These are phyloP conservation scores for Ceratobasidium sp. DNA, from an alignment of 1,284 basidiomycete genomes.

Conservation along the genomic window DNA sequence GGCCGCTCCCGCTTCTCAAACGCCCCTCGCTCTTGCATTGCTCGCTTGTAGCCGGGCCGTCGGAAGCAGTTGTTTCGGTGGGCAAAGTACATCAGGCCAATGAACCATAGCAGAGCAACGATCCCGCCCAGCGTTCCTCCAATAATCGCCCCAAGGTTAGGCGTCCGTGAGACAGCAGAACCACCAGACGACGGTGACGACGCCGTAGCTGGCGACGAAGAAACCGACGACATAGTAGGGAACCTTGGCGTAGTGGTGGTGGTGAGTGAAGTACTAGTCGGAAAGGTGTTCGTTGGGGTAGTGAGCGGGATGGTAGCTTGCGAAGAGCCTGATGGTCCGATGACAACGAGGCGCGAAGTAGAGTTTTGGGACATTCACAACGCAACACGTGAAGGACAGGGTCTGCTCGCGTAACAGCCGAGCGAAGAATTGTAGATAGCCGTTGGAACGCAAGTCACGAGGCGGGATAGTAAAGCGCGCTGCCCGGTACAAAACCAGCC, in stretches of 20 bases:
- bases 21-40: neutral
- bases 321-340: slow-evolving; percentile 33
- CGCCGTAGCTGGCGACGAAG: slow-evolving; percentile 1
- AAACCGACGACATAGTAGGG: slow-evolving; percentile 8
- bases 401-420: slow-evolving; percentile 26
- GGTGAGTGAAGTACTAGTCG: neutral
- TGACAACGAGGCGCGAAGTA: slow-evolving; percentile 10
- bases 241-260: neutral
- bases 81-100: slow-evolving; percentile 27
- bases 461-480: too few relatives aligned
- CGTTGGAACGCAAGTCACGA: neutral
- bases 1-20: slow-evolving; percentile 30
- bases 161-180: slow-evolving; percentile 8
- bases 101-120: slow-evolving; percentile 22
- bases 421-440: neutral
- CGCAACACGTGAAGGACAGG: neutral
- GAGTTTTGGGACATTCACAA: slow-evolving; percentile 28
- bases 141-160: slow-evolving; percentile 30
- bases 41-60: slow-evolving; percentile 24
- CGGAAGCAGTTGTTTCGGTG: slow-evolving; percentile 32
- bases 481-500: neutral
- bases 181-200: slow-evolving; percentile 2
- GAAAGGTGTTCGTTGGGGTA: slow-evolving; percentile 6
- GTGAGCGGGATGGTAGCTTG: slow-evolving; percentile 27
- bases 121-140: slow-evolving; percentile 33